These are phyloP conservation scores for Xylariaceae sp. DNA, from an alignment of 2,329 filamentous ascomycete genomes.

Conservation along the genomic window DNA sequence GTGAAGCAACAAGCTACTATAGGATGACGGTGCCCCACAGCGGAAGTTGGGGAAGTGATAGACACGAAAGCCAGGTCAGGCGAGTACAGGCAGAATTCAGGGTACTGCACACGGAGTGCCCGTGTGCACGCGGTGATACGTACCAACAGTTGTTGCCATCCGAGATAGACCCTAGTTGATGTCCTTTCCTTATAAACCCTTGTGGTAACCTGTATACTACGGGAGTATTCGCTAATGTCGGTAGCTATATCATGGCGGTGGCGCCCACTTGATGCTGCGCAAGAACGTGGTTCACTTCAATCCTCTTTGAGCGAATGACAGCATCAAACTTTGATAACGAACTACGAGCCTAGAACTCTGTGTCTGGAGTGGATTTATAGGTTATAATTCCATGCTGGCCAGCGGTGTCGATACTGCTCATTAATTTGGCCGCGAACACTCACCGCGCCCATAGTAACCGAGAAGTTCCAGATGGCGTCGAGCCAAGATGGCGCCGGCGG, in stretches of 20 bases:
- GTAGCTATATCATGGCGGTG: constrained; percentile 19
- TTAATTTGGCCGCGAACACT: neutral
- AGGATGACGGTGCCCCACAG: constrained; percentile 1
- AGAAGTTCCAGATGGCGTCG: constrained; percentile 49
- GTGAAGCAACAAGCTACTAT: constrained; percentile 7
- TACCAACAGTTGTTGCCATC: neutral
- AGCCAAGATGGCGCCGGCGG: constrained; percentile 29
- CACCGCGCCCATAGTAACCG: neutral
- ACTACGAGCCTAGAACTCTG: neutral
- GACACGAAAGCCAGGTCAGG: neutral
- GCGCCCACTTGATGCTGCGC: constrained; percentile 15
- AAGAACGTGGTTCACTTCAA: neutral
- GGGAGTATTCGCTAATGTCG: constrained; percentile 14
- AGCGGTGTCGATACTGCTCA: neutral
- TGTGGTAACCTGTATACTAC: neutral
- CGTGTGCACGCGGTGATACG: constrained; percentile 1
- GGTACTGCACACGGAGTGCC: neutral
- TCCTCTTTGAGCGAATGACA: neutral
- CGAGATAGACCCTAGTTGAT: constrained; percentile 19
- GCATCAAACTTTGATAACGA: neutral
- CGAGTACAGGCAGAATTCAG: neutral
- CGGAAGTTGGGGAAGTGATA: constrained; percentile 20
- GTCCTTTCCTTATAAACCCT: neutral
- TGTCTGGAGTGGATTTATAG: neutral
- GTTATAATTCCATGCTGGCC: neutral